Conservation (phyloP, 768 basidiomycete species). For the Candolleomyces aberdarensis region DNA sequence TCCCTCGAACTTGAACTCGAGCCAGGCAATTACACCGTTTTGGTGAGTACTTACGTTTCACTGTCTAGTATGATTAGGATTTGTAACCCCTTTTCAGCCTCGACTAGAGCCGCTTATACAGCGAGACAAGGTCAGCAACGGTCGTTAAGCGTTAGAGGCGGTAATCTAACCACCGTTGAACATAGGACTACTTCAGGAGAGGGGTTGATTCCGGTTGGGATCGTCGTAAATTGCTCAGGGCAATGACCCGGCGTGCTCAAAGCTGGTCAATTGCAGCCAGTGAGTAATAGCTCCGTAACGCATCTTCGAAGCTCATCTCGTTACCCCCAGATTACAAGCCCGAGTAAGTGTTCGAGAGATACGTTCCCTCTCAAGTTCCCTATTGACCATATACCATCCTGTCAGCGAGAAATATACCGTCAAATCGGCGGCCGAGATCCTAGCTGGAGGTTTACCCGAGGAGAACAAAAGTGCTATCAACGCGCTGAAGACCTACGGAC, state of each 20-base stretch:
- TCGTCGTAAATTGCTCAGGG: slow-evolving; percentile 24
- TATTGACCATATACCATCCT: neutral
- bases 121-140: neutral
- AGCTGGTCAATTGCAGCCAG: slow-evolving; percentile 30
- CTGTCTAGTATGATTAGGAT: slow-evolving; percentile 13
- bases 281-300: slow-evolving; percentile 9
- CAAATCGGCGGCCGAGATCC: slow-evolving; percentile 8
- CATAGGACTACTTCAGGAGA: slow-evolving; percentile 27
- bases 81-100: slow-evolving; percentile 12
- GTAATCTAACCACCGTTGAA: neutral
- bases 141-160: neutral
- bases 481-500: slow-evolving; percentile 16
- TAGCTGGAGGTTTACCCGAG: slow-evolving; percentile 14
- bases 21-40: slow-evolving; percentile 37
- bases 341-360: neutral
- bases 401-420: neutral
- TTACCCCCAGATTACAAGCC: slow-evolving; percentile 3
- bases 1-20: slow-evolving; percentile 34
- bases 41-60: slow-evolving; percentile 22
- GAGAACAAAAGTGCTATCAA: slow-evolving; percentile 15
- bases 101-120: slow-evolving; percentile 1
- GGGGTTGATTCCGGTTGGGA: slow-evolving; percentile 23
- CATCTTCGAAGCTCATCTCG: neutral
- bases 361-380: neutral
- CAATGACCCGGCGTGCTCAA: slow-evolving; percentile 25